Evolutionary conservation across 495 filamentous ascomycete genomes (phyloP), one percentile per base, ranked within the genome.

Genomic region (Astrocystis sublimbata): DNA sequence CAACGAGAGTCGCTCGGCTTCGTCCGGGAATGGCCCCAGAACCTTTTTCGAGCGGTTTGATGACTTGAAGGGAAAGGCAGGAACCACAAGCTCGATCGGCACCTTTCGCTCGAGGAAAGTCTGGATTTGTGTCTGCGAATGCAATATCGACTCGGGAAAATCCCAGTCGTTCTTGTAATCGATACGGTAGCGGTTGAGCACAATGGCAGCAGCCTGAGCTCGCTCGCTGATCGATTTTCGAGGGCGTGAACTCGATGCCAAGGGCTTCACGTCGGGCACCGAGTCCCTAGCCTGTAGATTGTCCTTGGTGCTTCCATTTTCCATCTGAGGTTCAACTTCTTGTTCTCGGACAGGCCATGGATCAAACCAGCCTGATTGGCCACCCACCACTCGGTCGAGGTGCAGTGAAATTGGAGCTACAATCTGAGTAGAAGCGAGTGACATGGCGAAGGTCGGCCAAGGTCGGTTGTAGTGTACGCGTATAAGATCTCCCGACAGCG

Each of bases 61-160:
- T 2, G 78, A 81, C 63, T 83, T 83, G 69, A 80, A 81, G 0
- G 80, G 80, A 49, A 83, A 83, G 9, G 78, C 79, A 21, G 81
- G 81, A 2, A 83, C 70, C 43, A 76, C 76, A 58, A 68, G 61
- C 41, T 64, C 38, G 12, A 67, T 58, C 2, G 41, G 31, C 6
- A n/a, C 15, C 6, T 38, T 33, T 12, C 53, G 38, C 17, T 56
- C 61, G 13, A 67, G 60, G n/a, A 43, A 24, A 19, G 19, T 36
- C 21, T 51, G 46, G 12, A 67, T 64, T 23, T 63, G 47, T 1
- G 13, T 6, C 33, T 60, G 43, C 0, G 46, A 23, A 21, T 51
- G 45, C 19, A 50, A 30, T 9, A 58, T 47, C 0, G 55, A 58
- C 24, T 33, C 21, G 3, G 55, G 54, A 8, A 46, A 23, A 24